Evolutionary conservation across 108 stramenopile genomes (phyloP), one percentile per base, ranked within the genome.

Genomic region (Nitzschia sp.): DNA sequence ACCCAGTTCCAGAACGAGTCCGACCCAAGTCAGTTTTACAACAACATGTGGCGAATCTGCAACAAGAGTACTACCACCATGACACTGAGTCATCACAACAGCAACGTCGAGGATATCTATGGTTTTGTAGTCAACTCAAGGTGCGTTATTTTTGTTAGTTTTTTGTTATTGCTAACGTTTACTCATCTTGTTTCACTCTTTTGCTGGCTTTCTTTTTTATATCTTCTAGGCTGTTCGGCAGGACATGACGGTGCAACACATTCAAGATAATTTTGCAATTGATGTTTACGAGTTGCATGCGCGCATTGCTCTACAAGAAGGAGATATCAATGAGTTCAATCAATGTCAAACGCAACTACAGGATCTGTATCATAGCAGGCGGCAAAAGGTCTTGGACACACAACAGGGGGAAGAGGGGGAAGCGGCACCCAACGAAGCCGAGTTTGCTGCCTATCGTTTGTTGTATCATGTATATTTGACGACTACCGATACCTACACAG

Each of bases 241-340:
- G 70, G 98, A 98, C 75, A 79, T 94, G 50, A 94, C 91, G 22
- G 94, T 98, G 10, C 98, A 98, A 70, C 80, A 84, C 29, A 91
- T 98, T 9, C 72, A 88, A 55, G 86, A 90, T 72, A 75, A 76
- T 3, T 95, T 98, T 75, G 86, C 95, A 7, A 92, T 96, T 7
- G 67, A 89, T 51, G 97, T 93, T 19, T 97, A 98, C 69, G 98
- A 98, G 54, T 87, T 88, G 21, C 96, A 97, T 71, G 98, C 96
- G 9, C 88, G 96, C 48, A 85, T 96, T 61, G 96, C 96, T 26
- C 66, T 98, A 52, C 90, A 95, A 73, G 80, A 95, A 53, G 86
- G 84, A 19, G 73, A 75, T 25, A 63, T 75, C 66, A 75, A 75
- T 63, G 73, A 75, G 40, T 75, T 65, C 73, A 98, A 98, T 69